Evolutionary conservation across 2,329 filamentous ascomycete species (phyloP), one percentile per base, ranked within the genome.

Genomic region (Paracamarosporium sp.): DNA sequence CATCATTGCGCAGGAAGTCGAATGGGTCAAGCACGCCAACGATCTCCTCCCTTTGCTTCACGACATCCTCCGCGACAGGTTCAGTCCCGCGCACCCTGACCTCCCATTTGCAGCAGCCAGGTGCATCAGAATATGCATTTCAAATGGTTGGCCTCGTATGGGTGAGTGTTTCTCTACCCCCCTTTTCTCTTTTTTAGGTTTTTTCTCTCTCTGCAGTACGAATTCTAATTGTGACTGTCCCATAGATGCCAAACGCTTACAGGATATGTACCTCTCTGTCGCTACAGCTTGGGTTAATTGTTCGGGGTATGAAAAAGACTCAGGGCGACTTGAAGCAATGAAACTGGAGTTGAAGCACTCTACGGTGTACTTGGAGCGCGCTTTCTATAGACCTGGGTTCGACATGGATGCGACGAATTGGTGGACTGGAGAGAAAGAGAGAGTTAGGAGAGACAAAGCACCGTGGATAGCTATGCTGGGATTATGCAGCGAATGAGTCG

Each of bases 1-100:
- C 13, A 71, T 92, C 5, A 67, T 79, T 5, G 80, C 80, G 13
- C 78, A 93, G 69, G 86, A 86, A 38, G 81, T 92, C 51, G 80
- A 86, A 59, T 79, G 85, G 1, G 83, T 88, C 27, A 90, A 89
- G 67, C 88, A 93, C 72, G 77, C 93, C 1, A 86, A 88, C 82
- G 85, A 87, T 44, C 75, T 94, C 7, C 72, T 96, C 0, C 87
- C 90, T 0, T 81, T 93, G 61, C 75, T 92, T 9, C 86, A 86
- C 2, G 79, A 81, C 36, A 84, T 89, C 9, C 79, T 96, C 52
- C 82, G 85, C 2, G 87, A 93, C 67, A 51, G 31, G 5, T 20
- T 51, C 12, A 51, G 48, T 13, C 48, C 88, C 91, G n/a, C 52
- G 36, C 27, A 51, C 25, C 9, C 36, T 2, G n/a, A 28, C 2